Evolutionary conservation across 2,329 filamentous ascomycete species (phyloP), one percentile per base, ranked within the genome.

Genomic region (Pyricularia pennisetigena): DNA sequence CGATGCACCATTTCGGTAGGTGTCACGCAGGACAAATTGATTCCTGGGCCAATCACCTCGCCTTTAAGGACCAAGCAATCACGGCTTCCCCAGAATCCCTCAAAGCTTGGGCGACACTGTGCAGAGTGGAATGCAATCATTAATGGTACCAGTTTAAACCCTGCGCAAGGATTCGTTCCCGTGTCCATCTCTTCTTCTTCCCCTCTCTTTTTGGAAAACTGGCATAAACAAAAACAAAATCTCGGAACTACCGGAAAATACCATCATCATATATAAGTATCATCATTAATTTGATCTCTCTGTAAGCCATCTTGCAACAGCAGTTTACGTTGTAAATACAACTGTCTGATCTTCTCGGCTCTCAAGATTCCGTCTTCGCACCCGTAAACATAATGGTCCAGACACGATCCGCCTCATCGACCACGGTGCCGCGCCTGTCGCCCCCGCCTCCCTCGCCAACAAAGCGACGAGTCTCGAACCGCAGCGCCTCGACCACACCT

Each of bases 391-490:
- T 49, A 69, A 74, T 74, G 73, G 71, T 72, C 49, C 70, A 70
- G 26, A 73, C 72, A 2, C 71, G 72, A 57, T 73, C 72, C 3
- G 67, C 71, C 8, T 73, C 72, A n/a, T 70, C 71, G 10, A 54
- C 67, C 66, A 57, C 70, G 32, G 70, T 70, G 68, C 69, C 71
- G 30, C 70, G 70, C 26, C 49, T 70, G 28, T 68, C 70, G 32
- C 71, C 71, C 24, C 59, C 32, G 26, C 26, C 66, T 2, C 49
- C 64, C 61, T 61, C 57, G 12, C 57, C 57, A 24, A 61, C 57
- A 12, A 61, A 61, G 23, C 57, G 57, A 61, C 57, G 57, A 4
- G 57, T 61, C 23, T n/a, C 29, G 67, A 35, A 35, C 67, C 14
- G 26, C 69, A 64, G 57, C 26, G 23, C 59, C 41, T 9, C 59